Base-by-base conservation (phyloP, 805 yeast species). In the Sugiyamaella mastotermitis region DNA sequence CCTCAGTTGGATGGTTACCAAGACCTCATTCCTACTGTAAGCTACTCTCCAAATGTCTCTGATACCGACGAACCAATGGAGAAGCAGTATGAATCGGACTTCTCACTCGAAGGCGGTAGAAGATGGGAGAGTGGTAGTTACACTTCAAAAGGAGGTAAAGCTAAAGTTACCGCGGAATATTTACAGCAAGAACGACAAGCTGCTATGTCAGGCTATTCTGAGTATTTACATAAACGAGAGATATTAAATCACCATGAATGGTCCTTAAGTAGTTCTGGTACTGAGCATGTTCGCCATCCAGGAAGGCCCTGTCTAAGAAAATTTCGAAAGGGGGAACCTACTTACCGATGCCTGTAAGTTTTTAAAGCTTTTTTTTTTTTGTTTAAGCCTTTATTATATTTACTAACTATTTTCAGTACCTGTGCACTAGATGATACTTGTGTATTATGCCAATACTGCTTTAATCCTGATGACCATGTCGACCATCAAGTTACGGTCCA, bases 371-470 rank as follows among this genome's bases (percentile, higher is more conserved):
- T 19, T 5, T 11, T 9, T 10, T 15, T 5, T 11, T 27, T 11
- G 10, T 18, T 9, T n/a, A 8, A 3, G n/a, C 28, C 20, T 9
- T 19, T 5, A 10, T 11, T 11, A 13, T 4, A 23, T 23, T 23
- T 28, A n/a, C 21, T 20, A 17, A 18, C 38, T 29, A 11, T 32
- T 9, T 24, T n/a, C 3, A 77, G 23, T 72, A 88, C 23, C 69
- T 94, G 71, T 60, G 88, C 85, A 0, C 71, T 71, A 35, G 94
- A 85, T 53, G 94, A 83, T 31, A 78, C 90, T 0, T 82, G 94
- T 58, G 94, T 88, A 0, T 61, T 88, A 7, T 88, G 97, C 56
- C 70, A 78, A 8, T 64, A 71, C 42, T 88, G 97, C 56, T 88
- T 68, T 60, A 75, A 78, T 35, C 75, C 78, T 2, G 76, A 74